These are phyloP conservation scores for Cryphonectria radicalis DNA, from an alignment of 2,329 filamentous ascomycete genomes.

Conservation along the genomic window DNA sequence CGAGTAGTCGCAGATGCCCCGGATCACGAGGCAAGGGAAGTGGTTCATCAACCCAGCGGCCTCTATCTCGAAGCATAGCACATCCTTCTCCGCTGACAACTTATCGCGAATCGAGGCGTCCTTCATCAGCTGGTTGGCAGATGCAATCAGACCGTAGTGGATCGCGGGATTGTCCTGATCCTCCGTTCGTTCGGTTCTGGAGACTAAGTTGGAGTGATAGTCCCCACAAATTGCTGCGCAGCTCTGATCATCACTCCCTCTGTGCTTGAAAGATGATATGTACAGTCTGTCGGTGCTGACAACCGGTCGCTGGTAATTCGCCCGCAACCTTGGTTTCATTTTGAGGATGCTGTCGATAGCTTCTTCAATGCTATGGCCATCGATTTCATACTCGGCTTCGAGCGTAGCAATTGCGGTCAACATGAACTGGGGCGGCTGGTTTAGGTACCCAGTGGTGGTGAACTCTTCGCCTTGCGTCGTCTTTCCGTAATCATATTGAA, in stretches of 20 bases:
- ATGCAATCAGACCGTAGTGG: conserved; percentile 43
- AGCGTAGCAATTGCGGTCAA: background rate
- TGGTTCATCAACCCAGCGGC: conserved; percentile 39
- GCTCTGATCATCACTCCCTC: background rate
- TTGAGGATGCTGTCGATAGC: background rate
- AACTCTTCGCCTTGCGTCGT: background rate
- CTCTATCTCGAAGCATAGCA: conserved; percentile 42
- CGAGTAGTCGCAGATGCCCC: conserved; percentile 39
- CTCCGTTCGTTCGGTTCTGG: conserved; percentile 21
- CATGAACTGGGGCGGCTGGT: background rate
- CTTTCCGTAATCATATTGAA: conserved; percentile 39
- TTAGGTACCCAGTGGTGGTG: background rate
- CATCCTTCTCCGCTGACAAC: conserved; percentile 31
- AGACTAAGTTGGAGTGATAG: background rate
- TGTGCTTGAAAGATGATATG: background rate
- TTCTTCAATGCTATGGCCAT: background rate
- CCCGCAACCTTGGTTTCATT: conserved; percentile 3
- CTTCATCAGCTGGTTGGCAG: conserved; percentile 39
- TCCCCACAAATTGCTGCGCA: background rate
- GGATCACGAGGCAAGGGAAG: conserved; percentile 38
- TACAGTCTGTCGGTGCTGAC: background rate
- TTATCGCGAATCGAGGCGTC: conserved; percentile 35
- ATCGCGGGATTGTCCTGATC: conserved; percentile 34
- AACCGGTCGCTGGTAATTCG: background rate
- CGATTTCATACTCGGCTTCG: background rate